Evolutionary conservation across 495 filamentous ascomycete species (phyloP).

Genomic region (Chlorociboria aeruginascens): DNA sequence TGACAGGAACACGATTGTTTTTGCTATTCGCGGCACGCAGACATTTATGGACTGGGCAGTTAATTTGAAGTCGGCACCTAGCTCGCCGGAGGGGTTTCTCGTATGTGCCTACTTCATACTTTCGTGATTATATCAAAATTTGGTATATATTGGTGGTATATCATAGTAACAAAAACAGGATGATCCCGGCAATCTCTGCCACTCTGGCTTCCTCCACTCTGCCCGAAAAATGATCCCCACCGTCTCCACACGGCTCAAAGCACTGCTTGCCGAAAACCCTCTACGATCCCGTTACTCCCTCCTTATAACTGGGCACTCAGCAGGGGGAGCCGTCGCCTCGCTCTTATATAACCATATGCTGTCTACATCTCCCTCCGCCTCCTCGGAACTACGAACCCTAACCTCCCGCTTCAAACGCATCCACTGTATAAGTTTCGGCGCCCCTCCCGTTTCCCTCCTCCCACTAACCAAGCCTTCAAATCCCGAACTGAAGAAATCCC

Average conservation of each 20-base stretch:
- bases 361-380: slow-evolving; percentile 34
- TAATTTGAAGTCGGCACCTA: slow-evolving; percentile 56
- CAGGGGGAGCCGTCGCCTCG: slow-evolving; percentile 68
- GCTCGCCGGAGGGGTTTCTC: slow-evolving; percentile 50
- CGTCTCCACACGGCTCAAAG: slow-evolving; percentile 54
- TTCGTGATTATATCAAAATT: not conserved
- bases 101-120: slow-evolving; percentile 21
- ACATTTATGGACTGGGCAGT: slow-evolving; percentile 78
- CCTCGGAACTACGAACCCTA: slow-evolving; percentile 54
- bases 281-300: slow-evolving; percentile 53
- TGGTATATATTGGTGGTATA: no score
- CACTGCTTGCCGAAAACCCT: slow-evolving; percentile 58
- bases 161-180: slow-evolving; percentile 30
- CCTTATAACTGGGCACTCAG: slow-evolving; percentile 73
- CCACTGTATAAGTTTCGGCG: slow-evolving; percentile 74
- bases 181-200: slow-evolving; percentile 62
- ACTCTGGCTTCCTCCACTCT: slow-evolving; percentile 64
- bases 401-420: slow-evolving; percentile 59
- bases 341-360: slow-evolving; percentile 74
- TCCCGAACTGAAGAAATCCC: slow-evolving; percentile 40
- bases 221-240: slow-evolving; percentile 62
- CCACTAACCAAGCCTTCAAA: slow-evolving; percentile 47
- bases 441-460: slow-evolving; percentile 60
- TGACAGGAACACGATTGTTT: slow-evolving; percentile 62
- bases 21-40: slow-evolving; percentile 68